Evolutionary conservation across 352 stramenopile genomes (phyloP), one percentile per base, ranked within the genome.

Genomic region (Phytophthora kernoviae): DNA sequence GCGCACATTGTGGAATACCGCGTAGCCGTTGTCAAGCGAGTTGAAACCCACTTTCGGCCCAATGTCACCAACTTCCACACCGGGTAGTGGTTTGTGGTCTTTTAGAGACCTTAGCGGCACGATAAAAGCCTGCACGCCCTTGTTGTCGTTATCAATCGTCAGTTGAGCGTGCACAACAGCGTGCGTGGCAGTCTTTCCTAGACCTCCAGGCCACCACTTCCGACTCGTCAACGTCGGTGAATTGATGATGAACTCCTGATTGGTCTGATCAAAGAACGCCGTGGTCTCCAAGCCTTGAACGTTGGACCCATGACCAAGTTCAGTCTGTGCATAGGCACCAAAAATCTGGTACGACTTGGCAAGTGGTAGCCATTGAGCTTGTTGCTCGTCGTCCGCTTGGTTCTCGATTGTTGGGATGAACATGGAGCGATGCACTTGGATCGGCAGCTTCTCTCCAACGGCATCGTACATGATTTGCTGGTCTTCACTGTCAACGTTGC

Each of bases 171-270:
- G 54, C 4, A 54, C 54, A 17, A 61, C 54, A 32, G 54, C 43
- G 15, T 61, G 54, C 1, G 54, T 61, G 12, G 54, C 43, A 21
- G 54, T 61, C 22, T 61, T 61, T 17, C 54, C 52, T 12, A 59
- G 21, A 45, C 41, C 52, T 5, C 54, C 54, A 6, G 93, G 93
- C 96, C 96, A 99, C 81, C 96, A 98, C 70, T 99, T 98, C 45
- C 80, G 77, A 36, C 77, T 84, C 36, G 94, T 98, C 33, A 98
- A 59, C 20, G 93, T 98, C 0, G 96, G 96, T 11, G 90, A 96
- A 70, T 98, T 62, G 51, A 99, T 89, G 26, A 97, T 72, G 56
- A 94, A 99, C 67, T 97, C 90, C 39, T 98, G 81, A 1, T 64
- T 77, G 12, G 81, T 58, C 40, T 84, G 81, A 39, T 98, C 64